Conservation (phyloP, 1,284 basidiomycete species). For the Tranzscheliella williamsii region DNA sequence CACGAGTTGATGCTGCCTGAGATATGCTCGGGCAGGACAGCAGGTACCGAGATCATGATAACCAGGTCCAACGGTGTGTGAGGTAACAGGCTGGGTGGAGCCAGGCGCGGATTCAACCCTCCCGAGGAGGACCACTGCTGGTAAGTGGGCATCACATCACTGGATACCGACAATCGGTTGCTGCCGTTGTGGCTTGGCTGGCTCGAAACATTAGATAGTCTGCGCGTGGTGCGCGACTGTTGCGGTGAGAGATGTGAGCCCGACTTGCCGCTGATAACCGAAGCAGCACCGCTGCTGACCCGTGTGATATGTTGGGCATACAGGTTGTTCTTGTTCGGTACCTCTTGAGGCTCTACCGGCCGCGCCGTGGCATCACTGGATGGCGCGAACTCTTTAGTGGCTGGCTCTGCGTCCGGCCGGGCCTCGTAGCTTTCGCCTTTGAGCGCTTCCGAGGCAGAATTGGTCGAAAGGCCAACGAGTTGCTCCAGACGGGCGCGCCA, state of each 20-base stretch:
- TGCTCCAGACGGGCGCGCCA: constrained; percentile 69
- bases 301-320: constrained; percentile 1
- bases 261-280: constrained; percentile 37
- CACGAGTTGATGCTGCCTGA: constrained; percentile 71
- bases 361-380: background rate
- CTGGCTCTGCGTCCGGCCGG: background rate
- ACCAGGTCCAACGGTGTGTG: constrained; percentile 90
- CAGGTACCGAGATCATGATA: constrained; percentile 82
- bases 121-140: constrained; percentile 54
- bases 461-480: too few species aligned
- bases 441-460: too few species aligned
- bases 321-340: constrained; percentile 4
- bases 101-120: constrained; percentile 48
- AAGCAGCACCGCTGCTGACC: constrained; percentile 23
- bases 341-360: background rate
- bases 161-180: constrained; percentile 11
- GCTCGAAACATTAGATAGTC: constrained; percentile 27
- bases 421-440: background rate
- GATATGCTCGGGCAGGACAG: constrained; percentile 30
- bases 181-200: constrained; percentile 20
- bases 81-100: constrained; percentile 63
- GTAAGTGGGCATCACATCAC: constrained; percentile 25
- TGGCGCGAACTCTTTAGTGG: background rate
- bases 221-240: constrained; percentile 5
- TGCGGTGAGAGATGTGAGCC: constrained; percentile 25